Conservation (phyloP, 345 rosid genomes). For the Eucalyptus pauciflora region DNA sequence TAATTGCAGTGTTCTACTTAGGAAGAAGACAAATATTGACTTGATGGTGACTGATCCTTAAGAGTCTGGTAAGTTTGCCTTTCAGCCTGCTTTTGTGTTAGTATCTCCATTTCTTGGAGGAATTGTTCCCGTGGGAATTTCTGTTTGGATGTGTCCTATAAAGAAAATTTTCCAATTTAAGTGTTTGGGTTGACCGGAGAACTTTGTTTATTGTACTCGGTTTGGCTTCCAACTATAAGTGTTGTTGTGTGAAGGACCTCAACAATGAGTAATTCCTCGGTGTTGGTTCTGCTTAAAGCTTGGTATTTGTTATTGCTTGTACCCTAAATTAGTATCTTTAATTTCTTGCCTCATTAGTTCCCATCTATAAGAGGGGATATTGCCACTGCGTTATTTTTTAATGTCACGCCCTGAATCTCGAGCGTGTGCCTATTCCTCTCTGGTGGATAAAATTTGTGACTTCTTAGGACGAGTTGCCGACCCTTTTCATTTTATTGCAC, state of each 20-base stretch:
- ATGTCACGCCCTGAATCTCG: too few species aligned
- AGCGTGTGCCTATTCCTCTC: too few species aligned
- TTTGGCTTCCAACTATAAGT: neutral
- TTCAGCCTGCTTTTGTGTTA: neutral
- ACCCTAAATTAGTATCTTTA: neutral
- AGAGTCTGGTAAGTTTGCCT: conserved; percentile 38
- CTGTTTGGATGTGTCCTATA: neutral
- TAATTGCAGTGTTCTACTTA: conserved; percentile 56
- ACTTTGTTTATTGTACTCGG: neutral
- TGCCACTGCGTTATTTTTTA: neutral
- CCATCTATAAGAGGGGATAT: neutral
- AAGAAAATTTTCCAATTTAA: neutral
- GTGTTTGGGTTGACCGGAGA: neutral
- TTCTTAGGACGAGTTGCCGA: too few species aligned
- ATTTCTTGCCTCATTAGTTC: neutral
- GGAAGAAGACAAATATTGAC: conserved; percentile 54
- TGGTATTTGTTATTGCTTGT: neutral
- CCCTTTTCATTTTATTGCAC: too few species aligned
- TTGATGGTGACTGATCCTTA: conserved; percentile 63
- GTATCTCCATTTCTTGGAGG: neutral
- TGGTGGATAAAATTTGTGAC: too few species aligned
- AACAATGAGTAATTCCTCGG: neutral
- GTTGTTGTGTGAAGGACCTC: neutral
- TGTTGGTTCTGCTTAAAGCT: neutral
- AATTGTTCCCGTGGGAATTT: neutral